phyloP scores from a whole-genome alignment of 352 stramenopile species.

The Phytophthora pini region DNA sequence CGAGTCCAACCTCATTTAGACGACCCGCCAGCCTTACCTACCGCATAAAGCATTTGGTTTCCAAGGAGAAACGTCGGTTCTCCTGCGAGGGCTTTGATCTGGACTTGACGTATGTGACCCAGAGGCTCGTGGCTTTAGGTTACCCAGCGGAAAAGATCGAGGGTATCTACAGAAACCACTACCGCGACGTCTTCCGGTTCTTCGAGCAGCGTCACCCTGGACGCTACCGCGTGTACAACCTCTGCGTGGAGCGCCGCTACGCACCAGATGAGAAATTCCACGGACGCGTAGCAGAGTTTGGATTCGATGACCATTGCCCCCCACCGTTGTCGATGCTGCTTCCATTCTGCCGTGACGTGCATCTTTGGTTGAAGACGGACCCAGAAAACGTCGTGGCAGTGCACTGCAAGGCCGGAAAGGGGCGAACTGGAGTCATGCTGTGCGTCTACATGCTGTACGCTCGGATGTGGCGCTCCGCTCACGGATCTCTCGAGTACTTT shows the following conservation, averaged over 20 bases:
- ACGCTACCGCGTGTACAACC: slow-evolving; percentile 92
- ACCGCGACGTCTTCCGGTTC: slow-evolving; percentile 91
- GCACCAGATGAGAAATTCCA: slow-evolving; percentile 79
- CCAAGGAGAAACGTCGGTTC: slow-evolving; percentile 91
- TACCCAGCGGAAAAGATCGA: slow-evolving; percentile 91
- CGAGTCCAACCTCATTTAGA: slow-evolving; percentile 26
- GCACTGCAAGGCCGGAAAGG: slow-evolving; percentile 93
- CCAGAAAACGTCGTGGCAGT: slow-evolving; percentile 85
- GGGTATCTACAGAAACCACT: slow-evolving; percentile 91
- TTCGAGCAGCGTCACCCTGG: slow-evolving; percentile 84
- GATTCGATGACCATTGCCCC: slow-evolving; percentile 90
- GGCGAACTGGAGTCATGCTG: slow-evolving; percentile 91
- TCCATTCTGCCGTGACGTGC: slow-evolving; percentile 73
- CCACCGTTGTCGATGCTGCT: slow-evolving; percentile 76
- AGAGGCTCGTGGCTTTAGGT: slow-evolving; percentile 87
- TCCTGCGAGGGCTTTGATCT: slow-evolving; percentile 91
- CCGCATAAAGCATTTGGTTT: slow-evolving; percentile 86
- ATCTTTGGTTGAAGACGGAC: slow-evolving; percentile 59
- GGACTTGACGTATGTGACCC: slow-evolving; percentile 92
- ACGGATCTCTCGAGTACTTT: slow-evolving; percentile 76
- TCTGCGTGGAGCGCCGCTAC: slow-evolving; percentile 89
- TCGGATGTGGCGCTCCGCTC: slow-evolving; percentile 59
- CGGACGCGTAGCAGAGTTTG: slow-evolving; percentile 72
- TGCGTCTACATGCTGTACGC: slow-evolving; percentile 80
- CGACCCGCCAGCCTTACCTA: slow-evolving; percentile 44